These are phyloP conservation scores for Alternaria arbusti DNA, from an alignment of 2,329 filamentous ascomycete species.

Conservation along the genomic window DNA sequence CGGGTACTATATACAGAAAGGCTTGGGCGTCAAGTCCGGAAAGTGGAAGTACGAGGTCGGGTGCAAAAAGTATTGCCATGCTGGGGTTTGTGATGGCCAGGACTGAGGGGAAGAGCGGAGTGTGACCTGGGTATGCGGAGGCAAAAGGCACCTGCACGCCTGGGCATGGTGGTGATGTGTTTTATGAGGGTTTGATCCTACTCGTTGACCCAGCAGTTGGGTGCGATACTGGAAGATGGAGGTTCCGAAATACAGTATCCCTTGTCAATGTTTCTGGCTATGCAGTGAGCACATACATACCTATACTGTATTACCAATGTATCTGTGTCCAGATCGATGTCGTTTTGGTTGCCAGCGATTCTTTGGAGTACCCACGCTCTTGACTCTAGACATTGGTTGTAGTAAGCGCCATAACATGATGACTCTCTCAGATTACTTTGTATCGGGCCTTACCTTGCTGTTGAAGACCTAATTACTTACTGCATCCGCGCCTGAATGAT, in stretches of 20 bases:
- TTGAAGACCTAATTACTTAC: too few relatives aligned
- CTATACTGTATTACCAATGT: too few relatives aligned
- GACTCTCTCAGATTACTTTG: too few relatives aligned
- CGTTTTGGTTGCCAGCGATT: too few relatives aligned
- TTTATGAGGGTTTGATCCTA: not conserved
- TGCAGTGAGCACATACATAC: too few relatives aligned
- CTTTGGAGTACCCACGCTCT: too few relatives aligned
- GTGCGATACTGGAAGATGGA: not conserved
- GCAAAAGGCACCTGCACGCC: not conserved
- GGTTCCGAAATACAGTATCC: not conserved
- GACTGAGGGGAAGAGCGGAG: not conserved
- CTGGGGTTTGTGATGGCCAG: constrained; percentile 19
- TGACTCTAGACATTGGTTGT: too few relatives aligned
- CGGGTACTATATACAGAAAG: not conserved
- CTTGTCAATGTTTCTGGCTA: too few relatives aligned
- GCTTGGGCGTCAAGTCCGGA: not conserved
- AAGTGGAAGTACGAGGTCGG: constrained; percentile 6
- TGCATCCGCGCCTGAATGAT: too few relatives aligned
- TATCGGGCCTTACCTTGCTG: too few relatives aligned
- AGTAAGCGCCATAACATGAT: too few relatives aligned
- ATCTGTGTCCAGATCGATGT: too few relatives aligned
- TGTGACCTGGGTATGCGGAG: not conserved
- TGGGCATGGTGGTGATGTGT: not conserved
- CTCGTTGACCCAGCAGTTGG: not conserved
- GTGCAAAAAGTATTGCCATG: constrained; percentile 24